These are phyloP conservation scores for Carex kokanica DNA, from an alignment of 176 grass and related monocot species.

Conservation along the genomic window DNA sequence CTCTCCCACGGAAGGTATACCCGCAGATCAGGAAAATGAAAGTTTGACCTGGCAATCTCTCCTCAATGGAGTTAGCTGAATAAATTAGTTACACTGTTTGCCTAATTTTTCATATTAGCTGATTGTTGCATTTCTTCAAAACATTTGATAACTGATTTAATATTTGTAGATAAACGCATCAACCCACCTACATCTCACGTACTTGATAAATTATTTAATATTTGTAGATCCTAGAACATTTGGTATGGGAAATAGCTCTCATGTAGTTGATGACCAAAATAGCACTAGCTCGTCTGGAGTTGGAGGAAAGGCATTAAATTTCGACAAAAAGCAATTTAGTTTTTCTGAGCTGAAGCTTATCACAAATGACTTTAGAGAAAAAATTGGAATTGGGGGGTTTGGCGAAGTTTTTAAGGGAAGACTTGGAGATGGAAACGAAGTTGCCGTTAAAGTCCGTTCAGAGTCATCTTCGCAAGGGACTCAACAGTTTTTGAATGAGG, in stretches of 20 bases:
- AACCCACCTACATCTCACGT: not conserved
- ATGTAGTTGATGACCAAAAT: not conserved
- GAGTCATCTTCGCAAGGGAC: constrained; percentile 38
- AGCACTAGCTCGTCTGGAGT: not conserved
- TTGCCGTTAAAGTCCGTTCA: constrained; percentile 45
- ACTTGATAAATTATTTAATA: not conserved
- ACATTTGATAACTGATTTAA: not conserved
- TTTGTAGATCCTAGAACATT: not conserved
- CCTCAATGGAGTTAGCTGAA: not conserved
- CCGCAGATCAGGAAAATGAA: too few relatives aligned
- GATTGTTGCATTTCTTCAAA: not conserved
- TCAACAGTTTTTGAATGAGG: constrained; percentile 57
- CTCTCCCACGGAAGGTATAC: not conserved
- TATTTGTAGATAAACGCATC: not conserved
- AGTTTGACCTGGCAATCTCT: not conserved
- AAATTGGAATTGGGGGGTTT: constrained; percentile 46
- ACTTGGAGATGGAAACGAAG: constrained; percentile 37
- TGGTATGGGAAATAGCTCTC: not conserved
- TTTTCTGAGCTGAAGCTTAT: constrained; percentile 34
- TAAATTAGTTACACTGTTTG: not conserved
- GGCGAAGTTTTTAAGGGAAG: constrained; percentile 42
- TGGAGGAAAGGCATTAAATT: constrained; percentile 2
- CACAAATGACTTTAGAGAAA: constrained; percentile 32
- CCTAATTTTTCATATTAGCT: not conserved
- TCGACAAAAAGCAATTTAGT: constrained; percentile 37